phyloP scores from a whole-genome alignment of 2,329 filamentous ascomycete genomes.

The Cercospora sp. region DNA sequence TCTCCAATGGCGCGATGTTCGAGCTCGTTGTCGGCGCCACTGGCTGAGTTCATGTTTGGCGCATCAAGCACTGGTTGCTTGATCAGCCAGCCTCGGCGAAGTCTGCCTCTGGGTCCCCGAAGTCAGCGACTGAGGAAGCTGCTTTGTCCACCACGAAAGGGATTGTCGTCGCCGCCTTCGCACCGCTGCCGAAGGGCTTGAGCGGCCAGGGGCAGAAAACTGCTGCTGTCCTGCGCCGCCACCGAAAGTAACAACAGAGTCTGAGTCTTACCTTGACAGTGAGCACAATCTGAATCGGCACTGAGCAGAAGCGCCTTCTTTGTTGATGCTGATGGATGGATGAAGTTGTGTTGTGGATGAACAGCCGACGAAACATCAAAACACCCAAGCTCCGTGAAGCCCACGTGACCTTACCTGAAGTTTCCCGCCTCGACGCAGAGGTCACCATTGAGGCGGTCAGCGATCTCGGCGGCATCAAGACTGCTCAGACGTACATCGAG shows the following conservation, averaged over 20 bases:
- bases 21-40: too few species aligned
- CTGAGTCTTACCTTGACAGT: background rate
- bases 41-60: too few species aligned
- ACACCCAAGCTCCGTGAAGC: background rate
- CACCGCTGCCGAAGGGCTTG: background rate
- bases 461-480: background rate
- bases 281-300: background rate
- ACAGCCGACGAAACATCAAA: background rate
- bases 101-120: background rate
- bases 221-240: background rate
- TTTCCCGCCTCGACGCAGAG: background rate
- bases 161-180: background rate
- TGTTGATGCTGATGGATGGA: background rate
- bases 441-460: background rate
- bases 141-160: background rate
- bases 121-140: background rate
- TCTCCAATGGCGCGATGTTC: too few species aligned
- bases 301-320: too few species aligned
- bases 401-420: background rate
- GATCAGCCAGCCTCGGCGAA: too few species aligned
- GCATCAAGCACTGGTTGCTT: too few species aligned
- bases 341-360: background rate
- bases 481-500: background rate
- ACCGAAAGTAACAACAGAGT: background rate
- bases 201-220: background rate